phyloP scores from a whole-genome alignment of 768 basidiomycete genomes.

The Mycena rebaudengoi region DNA sequence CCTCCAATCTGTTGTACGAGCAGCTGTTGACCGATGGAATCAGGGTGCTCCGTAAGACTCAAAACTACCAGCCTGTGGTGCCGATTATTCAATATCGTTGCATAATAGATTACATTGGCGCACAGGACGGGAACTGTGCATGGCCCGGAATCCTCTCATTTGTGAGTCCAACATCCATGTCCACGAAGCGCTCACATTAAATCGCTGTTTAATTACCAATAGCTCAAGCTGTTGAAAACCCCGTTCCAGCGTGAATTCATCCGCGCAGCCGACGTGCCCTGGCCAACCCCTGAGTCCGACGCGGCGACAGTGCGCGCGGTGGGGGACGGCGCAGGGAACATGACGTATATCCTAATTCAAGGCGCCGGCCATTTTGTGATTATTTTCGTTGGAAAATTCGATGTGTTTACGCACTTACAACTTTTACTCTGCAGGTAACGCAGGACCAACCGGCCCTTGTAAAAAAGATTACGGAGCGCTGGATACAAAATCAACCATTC shows the following conservation, averaged over 20 bases:
- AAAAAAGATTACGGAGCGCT: conserved; percentile 7
- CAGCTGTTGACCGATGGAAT: conserved; percentile 33
- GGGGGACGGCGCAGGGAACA: conserved; percentile 37
- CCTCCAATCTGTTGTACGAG: conserved; percentile 25
- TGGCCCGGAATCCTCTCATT: conserved; percentile 35
- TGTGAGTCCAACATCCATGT: conserved; percentile 19
- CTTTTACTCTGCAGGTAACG: background rate
- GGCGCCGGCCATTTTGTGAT: conserved; percentile 39
- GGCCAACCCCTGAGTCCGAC: conserved; percentile 26
- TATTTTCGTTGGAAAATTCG: background rate
- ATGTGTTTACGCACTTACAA: background rate
- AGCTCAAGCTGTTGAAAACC: conserved; percentile 28
- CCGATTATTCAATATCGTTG: background rate
- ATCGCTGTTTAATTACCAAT: background rate
- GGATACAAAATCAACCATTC: background rate
- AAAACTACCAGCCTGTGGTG: background rate
- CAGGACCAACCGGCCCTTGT: conserved; percentile 13
- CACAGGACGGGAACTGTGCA: conserved; percentile 33
- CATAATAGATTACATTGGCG: conserved; percentile 32
- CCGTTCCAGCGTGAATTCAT: conserved; percentile 33
- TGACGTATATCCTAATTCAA: conserved; percentile 35
- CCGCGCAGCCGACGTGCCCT: conserved; percentile 32
- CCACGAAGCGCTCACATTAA: too few relatives aligned
- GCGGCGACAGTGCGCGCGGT: conserved; percentile 35
- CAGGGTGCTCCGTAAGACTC: conserved; percentile 30